Base-by-base conservation (phyloP, 768 basidiomycete species). In the Pleurotus eryngii region DNA sequence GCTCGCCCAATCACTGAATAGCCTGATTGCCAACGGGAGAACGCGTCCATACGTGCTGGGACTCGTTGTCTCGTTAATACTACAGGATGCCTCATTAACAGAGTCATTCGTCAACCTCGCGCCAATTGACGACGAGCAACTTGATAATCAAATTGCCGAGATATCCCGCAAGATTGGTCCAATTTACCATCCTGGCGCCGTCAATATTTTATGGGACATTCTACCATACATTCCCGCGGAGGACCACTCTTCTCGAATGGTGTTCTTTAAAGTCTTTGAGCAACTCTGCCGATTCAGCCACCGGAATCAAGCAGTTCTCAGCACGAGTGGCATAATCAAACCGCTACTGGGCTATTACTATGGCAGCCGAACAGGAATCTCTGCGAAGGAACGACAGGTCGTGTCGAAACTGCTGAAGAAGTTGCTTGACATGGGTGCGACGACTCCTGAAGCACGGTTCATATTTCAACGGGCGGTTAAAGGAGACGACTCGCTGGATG, bases 341-440 rank as follows among this genome's bases (percentile, higher is more conserved):
- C 75, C 81, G 8, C 72, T 88, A 1, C 82, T 89, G 54, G 65
- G 71, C 20, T 71, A 76, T 18, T 82, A 56, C 39, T 59, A 45
- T 35, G 30, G 26, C 18, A 46, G 39, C 30, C 46, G 59, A 48
- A 14, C 46, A 14, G 43, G 46, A 11, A 61, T 73, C 8, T 61
- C 71, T 3, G 78, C 80, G 56, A 77, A 73, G 58, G 86, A 88
- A 65, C 80, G 81, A 24, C 75, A 80, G 42, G 65, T 84, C 2
- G 66, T 85, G 38, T 80, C 81, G 63, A 89, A 85, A 66, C 75
- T 92, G 0, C 67, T 90, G 18, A 76, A 83, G 51, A 76, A 82
- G n/a, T 66, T 93, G 17, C 72, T 92, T 38, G 90, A 93, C 60
- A 84, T 92, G 74, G 89, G 91, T 1, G 79, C 85, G 0, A 83